phyloP scores from a whole-genome alignment of 75 land plant genomes.

The Pinus albicaulis region DNA sequence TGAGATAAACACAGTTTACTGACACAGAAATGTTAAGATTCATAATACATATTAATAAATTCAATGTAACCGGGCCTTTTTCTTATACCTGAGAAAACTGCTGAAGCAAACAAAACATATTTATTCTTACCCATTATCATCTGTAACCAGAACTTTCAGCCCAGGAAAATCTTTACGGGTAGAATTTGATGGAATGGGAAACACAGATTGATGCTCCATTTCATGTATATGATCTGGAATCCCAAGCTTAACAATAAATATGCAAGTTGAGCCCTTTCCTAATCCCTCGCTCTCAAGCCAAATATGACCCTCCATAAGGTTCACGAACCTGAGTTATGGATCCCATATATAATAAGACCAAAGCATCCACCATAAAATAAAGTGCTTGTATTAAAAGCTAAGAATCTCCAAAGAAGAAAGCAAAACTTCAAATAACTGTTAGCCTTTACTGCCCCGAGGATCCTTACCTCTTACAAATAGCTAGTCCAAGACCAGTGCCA shows the following conservation, averaged over 20 bases:
- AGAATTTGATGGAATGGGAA: constrained; percentile 14
- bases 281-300: constrained; percentile 93
- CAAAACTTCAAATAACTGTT: not conserved
- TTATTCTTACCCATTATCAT: constrained; percentile 38
- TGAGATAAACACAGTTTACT: too few relatives aligned
- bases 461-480: constrained; percentile 78
- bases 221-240: constrained; percentile 36
- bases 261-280: constrained; percentile 65
- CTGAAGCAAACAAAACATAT: not conserved
- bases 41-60: too few relatives aligned
- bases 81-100: not conserved
- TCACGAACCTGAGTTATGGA: constrained; percentile 63
- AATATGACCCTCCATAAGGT: constrained; percentile 90
- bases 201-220: constrained; percentile 13
- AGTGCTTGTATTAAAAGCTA: not conserved
- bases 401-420: too few relatives aligned
- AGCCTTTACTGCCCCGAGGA: not conserved
- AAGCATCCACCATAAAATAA: not conserved
- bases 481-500: constrained; percentile 91
- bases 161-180: constrained; percentile 31
- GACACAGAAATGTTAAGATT: too few relatives aligned
- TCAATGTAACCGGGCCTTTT: not conserved
- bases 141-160: constrained; percentile 30
- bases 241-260: constrained; percentile 74
- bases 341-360: constrained; percentile 6